Percentiles rank a stretch among this genome's conserved stretches.
Conservation (phyloP, 2,329 filamentous ascomycete genomes). For the Verticillium tricorpus region DNA sequence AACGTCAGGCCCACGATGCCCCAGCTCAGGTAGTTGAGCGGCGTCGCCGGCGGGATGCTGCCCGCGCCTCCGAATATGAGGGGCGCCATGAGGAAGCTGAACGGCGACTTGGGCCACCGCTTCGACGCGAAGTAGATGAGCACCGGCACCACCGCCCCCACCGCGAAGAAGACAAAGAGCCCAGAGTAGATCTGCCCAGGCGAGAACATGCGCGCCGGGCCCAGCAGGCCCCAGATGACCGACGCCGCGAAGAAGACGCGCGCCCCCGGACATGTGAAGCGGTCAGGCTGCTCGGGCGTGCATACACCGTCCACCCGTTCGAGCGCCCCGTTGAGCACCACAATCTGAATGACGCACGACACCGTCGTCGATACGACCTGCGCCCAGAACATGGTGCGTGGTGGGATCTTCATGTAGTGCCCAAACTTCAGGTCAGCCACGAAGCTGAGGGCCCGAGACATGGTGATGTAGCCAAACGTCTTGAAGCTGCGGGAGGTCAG, state of each 20-base stretch:
- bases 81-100: slow-evolving; percentile 54
- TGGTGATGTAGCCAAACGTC: slow-evolving; percentile 59
- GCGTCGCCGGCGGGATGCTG: slow-evolving; percentile 61
- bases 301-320: slow-evolving; percentile 61
- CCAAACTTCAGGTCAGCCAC: slow-evolving; percentile 64
- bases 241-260: slow-evolving; percentile 63
- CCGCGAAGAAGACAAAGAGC: slow-evolving; percentile 54
- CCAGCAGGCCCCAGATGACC: slow-evolving; percentile 65
- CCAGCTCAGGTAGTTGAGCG: slow-evolving; percentile 72
- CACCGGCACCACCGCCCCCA: slow-evolving; percentile 51
- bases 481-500: slow-evolving; percentile 44
- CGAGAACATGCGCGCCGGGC: slow-evolving; percentile 59
- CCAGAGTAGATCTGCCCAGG: slow-evolving; percentile 57
- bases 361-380: slow-evolving; percentile 64
- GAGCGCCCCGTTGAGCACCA: slow-evolving; percentile 59
- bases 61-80: slow-evolving; percentile 58
- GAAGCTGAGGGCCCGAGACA: slow-evolving; percentile 62
- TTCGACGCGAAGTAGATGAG: slow-evolving; percentile 45
- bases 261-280: slow-evolving; percentile 61
- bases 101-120: slow-evolving; percentile 45
- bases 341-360: slow-evolving; percentile 62
- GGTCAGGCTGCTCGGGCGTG: slow-evolving; percentile 47
- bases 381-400: slow-evolving; percentile 60
- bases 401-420: slow-evolving; percentile 70
- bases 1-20: slow-evolving; percentile 66